These are phyloP conservation scores for Bruguiera hainesii DNA, from an alignment of 441 rosid species.

Conservation along the genomic window DNA sequence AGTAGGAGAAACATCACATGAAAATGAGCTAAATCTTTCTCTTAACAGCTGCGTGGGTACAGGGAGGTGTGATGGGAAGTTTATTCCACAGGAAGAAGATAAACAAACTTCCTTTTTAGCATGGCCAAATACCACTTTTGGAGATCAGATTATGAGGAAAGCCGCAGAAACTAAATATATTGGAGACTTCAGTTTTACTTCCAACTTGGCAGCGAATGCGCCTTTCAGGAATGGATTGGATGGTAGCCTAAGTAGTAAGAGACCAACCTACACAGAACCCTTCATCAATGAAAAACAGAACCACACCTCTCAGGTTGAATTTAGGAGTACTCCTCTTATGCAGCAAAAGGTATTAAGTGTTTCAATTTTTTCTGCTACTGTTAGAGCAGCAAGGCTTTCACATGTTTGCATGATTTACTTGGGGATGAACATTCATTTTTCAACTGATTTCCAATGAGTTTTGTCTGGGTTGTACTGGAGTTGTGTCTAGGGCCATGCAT, in stretches of 20 bases:
- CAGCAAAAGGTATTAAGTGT: slow-evolving; percentile 51
- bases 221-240: slow-evolving; percentile 31
- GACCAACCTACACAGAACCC: slow-evolving; percentile 24
- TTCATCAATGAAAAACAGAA: slow-evolving; percentile 41
- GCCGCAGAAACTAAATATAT: slow-evolving; percentile 33
- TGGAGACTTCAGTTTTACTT: slow-evolving; percentile 35
- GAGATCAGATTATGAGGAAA: slow-evolving; percentile 32
- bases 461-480: too few species aligned
- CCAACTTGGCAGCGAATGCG: slow-evolving; percentile 37
- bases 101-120: slow-evolving; percentile 24
- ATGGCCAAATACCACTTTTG: slow-evolving; percentile 31
- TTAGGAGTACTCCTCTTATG: slow-evolving; percentile 36
- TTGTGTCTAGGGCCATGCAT: too few species aligned
- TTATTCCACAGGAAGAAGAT: slow-evolving; percentile 30
- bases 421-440: slow-evolving; percentile 8
- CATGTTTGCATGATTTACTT: neutral
- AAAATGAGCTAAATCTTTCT: slow-evolving; percentile 37
- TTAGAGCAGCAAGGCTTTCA: neutral
- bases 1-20: slow-evolving; percentile 31
- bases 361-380: slow-evolving; percentile 15
- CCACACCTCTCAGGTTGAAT: slow-evolving; percentile 33
- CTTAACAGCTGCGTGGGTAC: slow-evolving; percentile 39
- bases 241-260: slow-evolving; percentile 34
- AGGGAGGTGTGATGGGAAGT: slow-evolving; percentile 34
- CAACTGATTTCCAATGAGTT: neutral